Evolutionary conservation across 1,284 basidiomycete species (phyloP).

Genomic region (Rhodotorula glutinis): DNA sequence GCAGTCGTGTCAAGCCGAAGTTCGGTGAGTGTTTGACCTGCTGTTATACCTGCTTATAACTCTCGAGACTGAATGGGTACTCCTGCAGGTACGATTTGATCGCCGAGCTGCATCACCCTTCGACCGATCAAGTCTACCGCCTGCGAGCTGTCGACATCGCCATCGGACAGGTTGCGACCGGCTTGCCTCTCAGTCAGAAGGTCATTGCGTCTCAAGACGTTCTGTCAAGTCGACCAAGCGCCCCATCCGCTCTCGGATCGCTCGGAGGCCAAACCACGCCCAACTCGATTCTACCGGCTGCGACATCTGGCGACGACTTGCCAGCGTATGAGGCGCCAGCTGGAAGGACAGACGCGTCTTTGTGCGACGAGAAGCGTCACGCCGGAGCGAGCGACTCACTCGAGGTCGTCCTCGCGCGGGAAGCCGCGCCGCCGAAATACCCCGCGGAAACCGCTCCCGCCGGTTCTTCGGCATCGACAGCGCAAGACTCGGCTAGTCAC

Average conservation of each 20-base stretch:
- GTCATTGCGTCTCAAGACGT: too few relatives aligned
- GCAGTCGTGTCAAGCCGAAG: not conserved
- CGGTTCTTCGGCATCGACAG: too few relatives aligned
- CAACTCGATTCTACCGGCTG: too few relatives aligned
- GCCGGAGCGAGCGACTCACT: not conserved
- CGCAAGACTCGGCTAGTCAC: too few relatives aligned
- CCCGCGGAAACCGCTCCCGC: too few relatives aligned
- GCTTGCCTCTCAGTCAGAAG: too few relatives aligned
- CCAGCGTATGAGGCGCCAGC: not conserved
- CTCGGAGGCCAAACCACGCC: too few relatives aligned
- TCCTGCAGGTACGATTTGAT: conserved; percentile 2
- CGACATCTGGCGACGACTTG: not conserved
- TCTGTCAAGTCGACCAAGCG: too few relatives aligned
- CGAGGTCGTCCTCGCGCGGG: not conserved
- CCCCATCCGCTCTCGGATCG: too few relatives aligned
- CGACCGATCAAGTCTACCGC: too few relatives aligned
- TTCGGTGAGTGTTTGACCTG: not conserved
- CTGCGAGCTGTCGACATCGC: not conserved
- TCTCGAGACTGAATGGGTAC: not conserved
- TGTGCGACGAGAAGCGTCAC: not conserved
- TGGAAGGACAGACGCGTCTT: too few relatives aligned
- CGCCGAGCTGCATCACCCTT: not conserved
- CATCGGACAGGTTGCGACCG: not conserved
- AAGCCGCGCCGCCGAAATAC: too few relatives aligned
- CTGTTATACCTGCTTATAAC: not conserved